These are phyloP conservation scores for Thraustotheca clavata DNA, from an alignment of 352 stramenopile species.

Conservation along the genomic window DNA sequence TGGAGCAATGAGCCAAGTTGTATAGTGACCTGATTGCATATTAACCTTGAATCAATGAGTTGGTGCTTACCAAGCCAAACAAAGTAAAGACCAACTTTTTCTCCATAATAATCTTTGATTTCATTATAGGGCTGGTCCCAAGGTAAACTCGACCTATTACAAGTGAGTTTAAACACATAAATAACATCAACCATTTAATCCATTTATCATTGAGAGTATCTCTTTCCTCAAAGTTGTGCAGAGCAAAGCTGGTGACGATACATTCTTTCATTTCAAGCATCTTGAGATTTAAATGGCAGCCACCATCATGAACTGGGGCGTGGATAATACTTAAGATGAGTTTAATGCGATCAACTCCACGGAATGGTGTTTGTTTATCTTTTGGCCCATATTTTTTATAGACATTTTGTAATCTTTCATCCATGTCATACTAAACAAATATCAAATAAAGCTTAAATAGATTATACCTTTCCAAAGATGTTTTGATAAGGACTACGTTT, in stretches of 20 bases:
- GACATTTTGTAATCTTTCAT: slow-evolving; percentile 39
- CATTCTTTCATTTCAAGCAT: slow-evolving; percentile 44
- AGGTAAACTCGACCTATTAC: slow-evolving; percentile 29
- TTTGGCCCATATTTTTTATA: slow-evolving; percentile 62
- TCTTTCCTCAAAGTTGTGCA: slow-evolving; percentile 47
- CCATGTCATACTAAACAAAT: slow-evolving; percentile 38
- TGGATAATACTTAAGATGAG: slow-evolving; percentile 65
- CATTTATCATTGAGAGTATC: slow-evolving; percentile 39
- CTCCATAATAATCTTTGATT: slow-evolving; percentile 76
- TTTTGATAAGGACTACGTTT: slow-evolving; percentile 55
- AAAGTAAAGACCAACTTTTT: slow-evolving; percentile 96
- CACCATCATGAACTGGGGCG: slow-evolving; percentile 38
- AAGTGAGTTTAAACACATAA: no score
- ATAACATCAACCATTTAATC: slow-evolving; percentile 62
- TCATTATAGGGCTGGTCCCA: slow-evolving; percentile 41
- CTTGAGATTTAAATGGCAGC: slow-evolving; percentile 45
- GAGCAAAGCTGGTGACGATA: slow-evolving; percentile 45
- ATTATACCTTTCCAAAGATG: slow-evolving; percentile 47
- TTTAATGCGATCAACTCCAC: slow-evolving; percentile 63
- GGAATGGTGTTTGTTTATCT: slow-evolving; percentile 67
- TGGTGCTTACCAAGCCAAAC: slow-evolving; percentile 83
- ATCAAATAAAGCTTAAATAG: not conserved
- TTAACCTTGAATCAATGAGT: slow-evolving; percentile 4
- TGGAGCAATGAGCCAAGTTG: slow-evolving; percentile 90
- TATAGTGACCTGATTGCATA: slow-evolving; percentile 93